Base-by-base conservation (phyloP, 1,284 basidiomycete genomes). In the Limonomyces culmigenus region DNA sequence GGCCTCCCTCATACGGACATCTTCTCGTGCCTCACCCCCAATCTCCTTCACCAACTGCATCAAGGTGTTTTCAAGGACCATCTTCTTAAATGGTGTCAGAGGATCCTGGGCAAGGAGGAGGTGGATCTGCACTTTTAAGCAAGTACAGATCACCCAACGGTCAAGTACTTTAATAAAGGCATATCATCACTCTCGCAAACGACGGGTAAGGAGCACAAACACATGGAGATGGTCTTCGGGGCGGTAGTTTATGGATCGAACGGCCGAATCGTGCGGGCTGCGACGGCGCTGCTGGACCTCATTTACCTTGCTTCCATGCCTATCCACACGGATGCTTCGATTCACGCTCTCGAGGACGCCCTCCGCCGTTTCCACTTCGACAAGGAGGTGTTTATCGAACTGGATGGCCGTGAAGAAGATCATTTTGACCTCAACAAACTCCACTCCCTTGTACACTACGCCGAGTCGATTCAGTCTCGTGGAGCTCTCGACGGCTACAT, bases 401-500 rank as follows among this genome's bases (percentile, higher is more conserved):
- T 41, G 1, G 43, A 41, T 1, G 37, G 47, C 1, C 42, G 47
- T 2, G 8, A 39, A 2, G n/a, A n/a, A n/a, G n/a, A n/a, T n/a
- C 42, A 55, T 21, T 53, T 58, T 43, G 50, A 53, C 29, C 45
- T 54, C 8, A 48, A 50, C 0, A 54, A 55, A 34, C 19, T 53
- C 2, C 49, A 53, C 33, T 33, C 42, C 0, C 38, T 53, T 6
- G 13, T 36, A 1, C 50, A 53, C 38, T 52, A 54, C 32, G 6
- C 45, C n/a, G 21, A 39, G 1, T 10, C 41, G 2, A 54, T 52
- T 19, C 10, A 16, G 1, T 34, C 34, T 0, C 39, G 32, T 12
- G 52, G 51, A 0, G 29, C 38, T 5, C 11, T 34, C 4, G 47
- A 50, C 29, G 43, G 45, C 8, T 51, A 36, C 41, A 53, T 49